Percentiles rank a stretch among this genome's conserved stretches.
phyloP scores from a whole-genome alignment of 192 early-diverging fungal genomes.

The Rhizophagus prolifer region DNA sequence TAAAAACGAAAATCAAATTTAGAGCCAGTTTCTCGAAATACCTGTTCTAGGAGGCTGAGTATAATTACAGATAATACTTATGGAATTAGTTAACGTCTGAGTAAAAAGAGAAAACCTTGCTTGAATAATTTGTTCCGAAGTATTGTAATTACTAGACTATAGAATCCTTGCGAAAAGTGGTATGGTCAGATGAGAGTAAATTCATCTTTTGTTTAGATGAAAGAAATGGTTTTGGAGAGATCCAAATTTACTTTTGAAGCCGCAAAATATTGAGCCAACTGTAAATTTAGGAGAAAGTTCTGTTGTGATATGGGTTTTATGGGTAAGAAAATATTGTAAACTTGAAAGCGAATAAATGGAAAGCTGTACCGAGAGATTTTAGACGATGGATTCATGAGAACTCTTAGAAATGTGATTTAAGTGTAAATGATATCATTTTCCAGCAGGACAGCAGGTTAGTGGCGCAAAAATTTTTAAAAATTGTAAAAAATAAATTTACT shows the following conservation, averaged over 20 bases:
- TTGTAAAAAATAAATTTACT: too few species aligned
- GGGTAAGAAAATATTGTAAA: conserved; percentile 20
- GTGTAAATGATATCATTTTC: conserved; percentile 28
- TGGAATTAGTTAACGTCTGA: too few species aligned
- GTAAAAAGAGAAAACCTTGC: too few species aligned
- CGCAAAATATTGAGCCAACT: background rate
- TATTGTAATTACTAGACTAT: conserved; percentile 34
- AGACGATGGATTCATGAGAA: conserved; percentile 18
- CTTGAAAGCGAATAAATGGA: conserved; percentile 23
- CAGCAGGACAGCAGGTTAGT: too few species aligned
- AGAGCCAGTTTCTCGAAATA: too few species aligned
- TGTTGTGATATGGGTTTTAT: conserved; percentile 28
- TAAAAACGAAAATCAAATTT: too few species aligned
- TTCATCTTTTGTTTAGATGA: too few species aligned
- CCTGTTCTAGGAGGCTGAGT: too few species aligned
- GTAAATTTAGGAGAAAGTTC: conserved; percentile 1
- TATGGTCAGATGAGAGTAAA: too few species aligned
- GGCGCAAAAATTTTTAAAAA: too few species aligned
- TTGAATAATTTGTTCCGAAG: conserved; percentile 26
- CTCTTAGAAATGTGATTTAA: conserved; percentile 28
- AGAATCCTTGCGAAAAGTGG: background rate
- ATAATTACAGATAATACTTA: too few species aligned
- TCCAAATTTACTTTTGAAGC: background rate
- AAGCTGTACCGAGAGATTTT: conserved; percentile 30
- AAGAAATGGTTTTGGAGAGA: too few species aligned